Evolutionary conservation across 768 basidiomycete genomes (phyloP).

Genomic region (Saitozyma sp.): DNA sequence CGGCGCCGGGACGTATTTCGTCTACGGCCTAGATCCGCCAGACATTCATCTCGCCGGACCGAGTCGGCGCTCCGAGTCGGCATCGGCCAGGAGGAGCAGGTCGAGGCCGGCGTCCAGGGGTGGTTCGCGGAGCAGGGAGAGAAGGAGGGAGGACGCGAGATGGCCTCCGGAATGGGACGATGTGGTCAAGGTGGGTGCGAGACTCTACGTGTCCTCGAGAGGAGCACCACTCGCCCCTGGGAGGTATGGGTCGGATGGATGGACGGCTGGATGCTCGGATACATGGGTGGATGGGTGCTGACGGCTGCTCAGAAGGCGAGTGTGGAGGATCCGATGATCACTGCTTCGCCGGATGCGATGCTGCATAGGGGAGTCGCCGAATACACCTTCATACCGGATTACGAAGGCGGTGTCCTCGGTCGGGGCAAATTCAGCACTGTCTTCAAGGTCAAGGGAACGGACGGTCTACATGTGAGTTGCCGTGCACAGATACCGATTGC

Average conservation of each 20-base stretch:
- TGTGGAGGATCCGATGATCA: constrained; percentile 16
- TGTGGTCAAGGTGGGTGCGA: constrained; percentile 21
- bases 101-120: constrained; percentile 2
- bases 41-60: background rate
- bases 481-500: background rate
- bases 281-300: background rate
- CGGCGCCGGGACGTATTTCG: constrained; percentile 37
- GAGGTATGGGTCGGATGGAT: too few species aligned
- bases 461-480: constrained; percentile 46
- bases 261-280: too few species aligned
- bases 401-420: constrained; percentile 45
- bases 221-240: background rate
- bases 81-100: constrained; percentile 1
- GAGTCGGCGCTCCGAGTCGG: background rate
- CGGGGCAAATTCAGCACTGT: constrained; percentile 56
- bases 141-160: constrained; percentile 4
- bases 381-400: constrained; percentile 46
- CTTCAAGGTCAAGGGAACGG: constrained; percentile 49
- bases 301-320: background rate
- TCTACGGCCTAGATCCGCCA: constrained; percentile 11
- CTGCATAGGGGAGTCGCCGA: constrained; percentile 52
- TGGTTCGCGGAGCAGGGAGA: constrained; percentile 7
- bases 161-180: constrained; percentile 22
- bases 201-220: background rate
- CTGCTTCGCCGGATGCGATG: constrained; percentile 48